Evolutionary conservation across 2,329 filamentous ascomycete species (phyloP).

Genomic region (Alternaria gansuensis): DNA sequence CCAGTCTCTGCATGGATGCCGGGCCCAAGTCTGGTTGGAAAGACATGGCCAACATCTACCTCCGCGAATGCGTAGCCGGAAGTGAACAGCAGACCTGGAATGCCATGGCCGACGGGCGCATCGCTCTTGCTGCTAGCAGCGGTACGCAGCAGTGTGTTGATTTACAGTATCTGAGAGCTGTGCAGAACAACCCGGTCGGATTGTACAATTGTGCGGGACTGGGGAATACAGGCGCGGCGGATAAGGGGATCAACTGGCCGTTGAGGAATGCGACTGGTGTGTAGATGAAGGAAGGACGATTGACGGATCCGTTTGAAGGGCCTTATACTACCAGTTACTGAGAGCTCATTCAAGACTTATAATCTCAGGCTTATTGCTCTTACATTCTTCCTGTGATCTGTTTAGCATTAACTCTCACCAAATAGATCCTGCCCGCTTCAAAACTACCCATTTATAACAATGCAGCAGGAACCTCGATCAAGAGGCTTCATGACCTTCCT

Average conservation of each 20-base stretch:
- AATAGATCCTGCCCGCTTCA: not conserved
- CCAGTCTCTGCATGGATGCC: slow-evolving; percentile 43
- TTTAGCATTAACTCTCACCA: not conserved
- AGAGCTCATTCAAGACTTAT: not conserved
- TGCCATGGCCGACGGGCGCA: slow-evolving; percentile 43
- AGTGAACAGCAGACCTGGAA: slow-evolving; percentile 41
- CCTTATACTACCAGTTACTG: not conserved
- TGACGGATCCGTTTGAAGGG: not conserved
- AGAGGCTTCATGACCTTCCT: too few species aligned
- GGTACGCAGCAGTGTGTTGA: slow-evolving; percentile 39
- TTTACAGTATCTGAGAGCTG: slow-evolving; percentile 45
- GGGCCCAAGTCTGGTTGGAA: slow-evolving; percentile 45
- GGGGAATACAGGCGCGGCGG: slow-evolving; percentile 42
- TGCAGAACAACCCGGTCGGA: slow-evolving; percentile 45
- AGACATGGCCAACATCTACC: slow-evolving; percentile 43
- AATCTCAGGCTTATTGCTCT: not conserved
- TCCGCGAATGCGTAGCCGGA: slow-evolving; percentile 34
- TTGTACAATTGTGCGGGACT: slow-evolving; percentile 46
- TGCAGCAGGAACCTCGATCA: too few species aligned
- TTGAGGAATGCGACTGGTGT: slow-evolving; percentile 32
- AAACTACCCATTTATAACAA: not conserved
- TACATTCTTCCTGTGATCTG: not conserved
- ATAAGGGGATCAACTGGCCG: slow-evolving; percentile 51
- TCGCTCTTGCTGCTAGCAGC: slow-evolving; percentile 22
- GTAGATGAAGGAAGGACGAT: not conserved